phyloP scores from a whole-genome alignment of 257 asterid genomes.

The Galeopsis tetrahit region DNA sequence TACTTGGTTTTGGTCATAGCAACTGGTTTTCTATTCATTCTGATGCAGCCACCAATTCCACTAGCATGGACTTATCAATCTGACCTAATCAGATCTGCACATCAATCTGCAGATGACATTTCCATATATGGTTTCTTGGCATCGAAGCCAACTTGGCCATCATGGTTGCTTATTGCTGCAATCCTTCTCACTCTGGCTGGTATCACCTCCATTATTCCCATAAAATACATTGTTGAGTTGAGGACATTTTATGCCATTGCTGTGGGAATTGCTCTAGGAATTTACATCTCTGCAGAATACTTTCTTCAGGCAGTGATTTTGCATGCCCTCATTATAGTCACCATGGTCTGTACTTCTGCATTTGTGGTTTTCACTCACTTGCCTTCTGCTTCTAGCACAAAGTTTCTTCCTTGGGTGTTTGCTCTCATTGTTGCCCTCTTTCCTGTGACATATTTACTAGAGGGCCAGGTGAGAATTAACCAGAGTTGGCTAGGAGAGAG shows the following conservation, averaged over 20 bases:
- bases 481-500: constrained; percentile 57
- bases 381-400: constrained; percentile 97
- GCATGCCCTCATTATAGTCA: constrained; percentile 82
- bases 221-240: constrained; percentile 83
- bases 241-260: constrained; percentile 79
- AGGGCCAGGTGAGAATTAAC: constrained; percentile 88
- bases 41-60: constrained; percentile 97
- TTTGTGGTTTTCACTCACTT: constrained; percentile 95
- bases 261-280: constrained; percentile 86
- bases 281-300: constrained; percentile 89
- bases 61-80: constrained; percentile 83
- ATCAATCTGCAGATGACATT: constrained; percentile 89
- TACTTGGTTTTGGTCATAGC: constrained; percentile 86
- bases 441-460: constrained; percentile 93
- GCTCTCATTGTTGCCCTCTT: constrained; percentile 97
- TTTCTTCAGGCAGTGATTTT: constrained; percentile 88
- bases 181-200: constrained; percentile 93
- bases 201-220: constrained; percentile 86
- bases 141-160: constrained; percentile 90
- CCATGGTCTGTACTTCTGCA: constrained; percentile 87
- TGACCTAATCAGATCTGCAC: constrained; percentile 77
- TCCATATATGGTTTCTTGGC: constrained; percentile 95
- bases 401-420: constrained; percentile 91
- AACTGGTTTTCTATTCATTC: constrained; percentile 74
- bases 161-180: constrained; percentile 93